Evolutionary conservation across 1,284 basidiomycete genomes (phyloP).

Genomic region (Coniophora puteana): DNA sequence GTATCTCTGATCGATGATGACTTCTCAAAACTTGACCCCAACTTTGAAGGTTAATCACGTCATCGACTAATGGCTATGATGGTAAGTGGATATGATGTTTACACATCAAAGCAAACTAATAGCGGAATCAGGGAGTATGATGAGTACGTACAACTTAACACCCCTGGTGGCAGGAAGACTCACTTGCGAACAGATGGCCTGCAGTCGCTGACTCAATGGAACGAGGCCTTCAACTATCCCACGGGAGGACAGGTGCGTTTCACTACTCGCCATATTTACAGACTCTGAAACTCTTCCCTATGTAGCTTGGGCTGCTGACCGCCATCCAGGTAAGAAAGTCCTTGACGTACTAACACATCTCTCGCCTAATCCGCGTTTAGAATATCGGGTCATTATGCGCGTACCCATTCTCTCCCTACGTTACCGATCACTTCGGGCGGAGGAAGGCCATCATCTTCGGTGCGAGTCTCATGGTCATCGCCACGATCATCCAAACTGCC

Average conservation of each 20-base stretch:
- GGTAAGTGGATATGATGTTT: conserved; percentile 7
- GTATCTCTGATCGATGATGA: conserved; percentile 8
- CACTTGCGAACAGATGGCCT: conserved; percentile 30
- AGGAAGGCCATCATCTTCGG: conserved; percentile 23
- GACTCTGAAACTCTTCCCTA: neutral
- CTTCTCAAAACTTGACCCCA: neutral
- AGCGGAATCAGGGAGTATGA: conserved; percentile 19
- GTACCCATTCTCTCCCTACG: conserved; percentile 25
- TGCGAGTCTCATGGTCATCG: conserved; percentile 24
- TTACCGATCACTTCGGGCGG: conserved; percentile 26
- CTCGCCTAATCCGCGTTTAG: conserved; percentile 13
- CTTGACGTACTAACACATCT: neutral
- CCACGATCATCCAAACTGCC: conserved; percentile 25
- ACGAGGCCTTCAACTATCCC: conserved; percentile 31
- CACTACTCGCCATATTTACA: neutral
- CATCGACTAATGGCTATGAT: conserved; percentile 30
- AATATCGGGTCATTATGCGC: conserved; percentile 25
- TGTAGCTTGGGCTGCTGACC: conserved; percentile 20
- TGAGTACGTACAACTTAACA: conserved; percentile 25
- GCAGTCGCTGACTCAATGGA: conserved; percentile 39
- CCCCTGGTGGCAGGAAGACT: neutral
- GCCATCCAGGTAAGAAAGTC: conserved; percentile 19
- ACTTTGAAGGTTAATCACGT: conserved; percentile 35
- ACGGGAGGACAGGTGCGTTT: conserved; percentile 24
- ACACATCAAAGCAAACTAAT: neutral